Base-by-base conservation (phyloP, 352 stramenopile species). In the Phytophthora cryptogea region DNA sequence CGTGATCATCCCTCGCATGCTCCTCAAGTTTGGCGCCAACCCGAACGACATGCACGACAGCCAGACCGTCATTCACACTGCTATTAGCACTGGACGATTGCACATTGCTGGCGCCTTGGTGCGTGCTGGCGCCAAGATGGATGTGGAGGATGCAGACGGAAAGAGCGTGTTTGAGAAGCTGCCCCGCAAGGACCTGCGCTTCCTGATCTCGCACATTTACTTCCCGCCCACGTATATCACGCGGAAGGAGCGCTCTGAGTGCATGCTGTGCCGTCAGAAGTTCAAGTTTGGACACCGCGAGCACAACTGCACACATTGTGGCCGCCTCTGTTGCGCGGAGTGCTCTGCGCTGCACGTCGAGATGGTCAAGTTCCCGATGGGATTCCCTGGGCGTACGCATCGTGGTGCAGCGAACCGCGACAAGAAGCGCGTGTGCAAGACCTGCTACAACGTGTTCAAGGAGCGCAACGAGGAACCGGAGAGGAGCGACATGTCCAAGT, bases 41-140 rank as follows among this genome's bases (percentile, higher is more conserved):
- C 86, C 86, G 52, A 95, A 95, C 63, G 86, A 95, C 51, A 90
- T 95, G 77, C 86, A 95, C 69, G 86, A 95, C 60, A 87, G 78
- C 45, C 83, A 92, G 43, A 95, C 86, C 5, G 83, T 95, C 17
- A 92, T 95, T 53, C 86, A 95, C 78, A 95, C 86, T 8, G 86
- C 86, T 13, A 85, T 95, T 46, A 77, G 70, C 41, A 79, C 64
- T 8, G 68, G 77, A 2, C 59, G 74, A 33, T 66, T 94, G 40
- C 51, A 95, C n/a, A 92, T 93, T 23, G 86, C 86, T 33, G 86
- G 83, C 13, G 86, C 86, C 16, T 68, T 95, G 3, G 80, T 95
- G 17, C 78, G 80, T 30, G 86, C 86, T n/a, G 86, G 86, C 8
- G 86, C 86, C 41, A 95, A 95, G 67, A 84, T 95, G 74, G 86